Base-by-base conservation (phyloP, 2,329 filamentous ascomycete species). In the Fusarium chuoi region DNA sequence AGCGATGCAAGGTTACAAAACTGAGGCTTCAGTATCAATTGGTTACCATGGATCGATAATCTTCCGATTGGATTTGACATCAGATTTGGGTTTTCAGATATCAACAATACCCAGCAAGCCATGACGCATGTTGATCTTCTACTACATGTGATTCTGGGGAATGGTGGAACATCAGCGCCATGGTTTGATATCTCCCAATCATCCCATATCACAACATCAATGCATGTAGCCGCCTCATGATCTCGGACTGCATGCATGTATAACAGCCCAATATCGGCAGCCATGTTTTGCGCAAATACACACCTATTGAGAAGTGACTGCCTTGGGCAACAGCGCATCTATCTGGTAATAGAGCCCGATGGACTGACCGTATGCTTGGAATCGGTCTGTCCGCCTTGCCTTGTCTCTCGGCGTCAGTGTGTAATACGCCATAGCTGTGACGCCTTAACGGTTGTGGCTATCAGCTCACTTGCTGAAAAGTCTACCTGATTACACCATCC, bases 221-320 rank as follows among this genome's bases (percentile, higher is more conserved):
- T 69, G 68, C 68, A 75, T 46, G 71, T 63, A 65, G 63, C 59
- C 71, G 71, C 68, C 67, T 54, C 59, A 55, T 68, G 46, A 72
- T 74, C 62, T 68, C 55, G 62, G 62, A 54, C 54, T 57, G 59
- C 56, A 57, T 64, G 65, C 42, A 67, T 65, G 62, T 62, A 71
- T 45, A 59, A 51, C 66, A 70, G 66, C 70, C 70, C 67, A 74
- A 74, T 59, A 24, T 71, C 28, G 36, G 66, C 64, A 54, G 45
- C 69, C 71, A 74, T 67, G 49, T 51, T 39, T 48, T 52, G 26
- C 48, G 38, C 30, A 69, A 52, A 65, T 30, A 52, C 26, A 48
- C 28, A 41, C 41, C 24, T 51, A 36, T 41, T 56, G 49, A 56
- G 63, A 46, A 45, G 58, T 42, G 33, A 57, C 48, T 48, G 24